Base-by-base conservation (phyloP, 2,329 filamentous ascomycete genomes). In the Xylariaceae sp. region DNA sequence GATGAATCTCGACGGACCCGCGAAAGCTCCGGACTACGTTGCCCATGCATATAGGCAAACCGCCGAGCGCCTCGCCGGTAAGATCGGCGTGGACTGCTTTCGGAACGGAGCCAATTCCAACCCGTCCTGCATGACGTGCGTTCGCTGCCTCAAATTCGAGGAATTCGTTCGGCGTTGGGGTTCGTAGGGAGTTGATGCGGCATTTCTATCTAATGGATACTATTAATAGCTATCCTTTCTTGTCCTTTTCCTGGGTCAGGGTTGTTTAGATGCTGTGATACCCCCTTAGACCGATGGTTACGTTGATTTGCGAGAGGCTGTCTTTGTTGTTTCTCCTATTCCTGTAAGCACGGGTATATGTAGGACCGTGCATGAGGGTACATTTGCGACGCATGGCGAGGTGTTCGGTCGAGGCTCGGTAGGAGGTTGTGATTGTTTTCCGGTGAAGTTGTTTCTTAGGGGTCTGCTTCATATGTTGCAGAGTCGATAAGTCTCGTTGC, bases 121-220 rank as follows among this genome's bases (percentile, higher is more conserved):
- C 11, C 5, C 47, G 15, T 44, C 47, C 18, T 60, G 56, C 17
- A 17, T 15, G 17, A 45, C 34, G 8, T 61, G 57, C 37, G 54
- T 65, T 10, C 62, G 62, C 7, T 64, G 64, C 50, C 52, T 55
- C 42, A 64, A 67, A 34, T 64, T 69, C 42, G 51, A 62, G 11
- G 60, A 60, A 30, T 59, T 71, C 4, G 39, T 70, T 8, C 57
- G 50, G 9, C 65, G 62, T 57, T 71, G 69, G 69, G 63, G 57
- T 3, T 58, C 63, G 51, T 64, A 35, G 60, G 30, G 23, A 50
- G 37, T 45, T 42, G 15, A 15, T 5, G 23, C 23, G 23, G 23
- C 49, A 37, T 8, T 52, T 45, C 9, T 30, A 30, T 45, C 9
- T 30, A 30, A 30, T 30, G 23, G 23, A 30, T 30, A 30, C 23